Conservation (phyloP, 352 stramenopile genomes). For the Phytophthora colocasiae region DNA sequence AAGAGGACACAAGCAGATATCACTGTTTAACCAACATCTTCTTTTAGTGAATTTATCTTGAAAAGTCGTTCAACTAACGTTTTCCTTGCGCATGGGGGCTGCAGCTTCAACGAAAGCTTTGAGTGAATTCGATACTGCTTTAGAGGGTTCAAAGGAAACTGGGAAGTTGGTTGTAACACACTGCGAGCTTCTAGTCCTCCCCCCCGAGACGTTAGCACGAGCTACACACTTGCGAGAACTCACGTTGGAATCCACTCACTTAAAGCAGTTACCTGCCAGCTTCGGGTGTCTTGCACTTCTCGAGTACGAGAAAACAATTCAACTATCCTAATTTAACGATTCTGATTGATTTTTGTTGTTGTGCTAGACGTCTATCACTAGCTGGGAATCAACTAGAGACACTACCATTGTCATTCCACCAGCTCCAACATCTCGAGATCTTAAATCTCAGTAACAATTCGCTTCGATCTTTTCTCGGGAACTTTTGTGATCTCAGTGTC, state of each 20-base stretch:
- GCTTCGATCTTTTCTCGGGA: constrained; percentile 52
- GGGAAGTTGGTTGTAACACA: constrained; percentile 38
- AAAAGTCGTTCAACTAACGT: no score
- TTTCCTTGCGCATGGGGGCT: constrained; percentile 30
- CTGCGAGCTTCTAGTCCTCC: constrained; percentile 54
- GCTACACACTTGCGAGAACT: constrained; percentile 56
- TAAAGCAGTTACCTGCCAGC: constrained; percentile 51
- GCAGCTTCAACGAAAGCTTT: constrained; percentile 48
- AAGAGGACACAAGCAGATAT: no score
- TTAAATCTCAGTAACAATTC: constrained; percentile 59
- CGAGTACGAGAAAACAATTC: constrained; percentile 37
- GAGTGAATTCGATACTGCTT: constrained; percentile 47
- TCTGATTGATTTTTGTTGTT: background rate
- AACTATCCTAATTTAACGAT: no score
- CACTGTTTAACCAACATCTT: no score
- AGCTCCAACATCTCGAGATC: constrained; percentile 41
- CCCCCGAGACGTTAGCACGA: constrained; percentile 47
- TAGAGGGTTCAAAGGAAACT: constrained; percentile 14
- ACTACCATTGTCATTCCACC: constrained; percentile 62
- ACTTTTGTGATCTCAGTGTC: constrained; percentile 55
- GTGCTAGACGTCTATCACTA: constrained; percentile 52
- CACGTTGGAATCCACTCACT: constrained; percentile 36
- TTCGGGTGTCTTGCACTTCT: constrained; percentile 60
- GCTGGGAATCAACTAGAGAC: constrained; percentile 59
- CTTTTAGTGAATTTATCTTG: no score